Percentiles rank a stretch among this genome's conserved stretches.
phyloP scores from a whole-genome alignment of 805 yeast species.

The Saturnispora zaruensis region DNA sequence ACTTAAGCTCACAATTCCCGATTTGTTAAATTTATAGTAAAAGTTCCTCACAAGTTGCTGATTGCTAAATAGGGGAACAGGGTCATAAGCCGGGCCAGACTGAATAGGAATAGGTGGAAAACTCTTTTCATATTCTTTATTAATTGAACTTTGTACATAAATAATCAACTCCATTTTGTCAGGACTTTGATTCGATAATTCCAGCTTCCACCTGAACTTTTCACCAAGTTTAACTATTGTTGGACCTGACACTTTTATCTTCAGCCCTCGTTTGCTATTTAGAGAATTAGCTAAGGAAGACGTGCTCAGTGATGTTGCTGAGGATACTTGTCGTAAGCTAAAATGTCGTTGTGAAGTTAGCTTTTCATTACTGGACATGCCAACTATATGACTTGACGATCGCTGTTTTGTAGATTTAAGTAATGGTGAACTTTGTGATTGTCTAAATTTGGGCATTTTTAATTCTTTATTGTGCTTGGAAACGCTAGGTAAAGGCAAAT shows the following conservation, averaged over 20 bases:
- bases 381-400: constrained; percentile 1
- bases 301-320: constrained; percentile 16
- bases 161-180: constrained; percentile 45
- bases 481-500: background rate
- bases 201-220: constrained; percentile 53
- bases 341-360: constrained; percentile 7
- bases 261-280: constrained; percentile 26
- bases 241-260: constrained; percentile 54
- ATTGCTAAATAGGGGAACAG: constrained; percentile 25
- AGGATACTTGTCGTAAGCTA: constrained; percentile 16
- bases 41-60: constrained; percentile 22
- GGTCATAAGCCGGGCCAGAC: constrained; percentile 18
- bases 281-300: background rate
- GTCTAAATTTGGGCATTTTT: constrained; percentile 2
- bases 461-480: background rate
- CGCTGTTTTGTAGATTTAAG: constrained; percentile 2
- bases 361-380: background rate
- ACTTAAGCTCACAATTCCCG: constrained; percentile 54
- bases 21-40: constrained; percentile 33
- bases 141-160: constrained; percentile 32
- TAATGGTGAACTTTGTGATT: constrained; percentile 5
- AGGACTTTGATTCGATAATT: constrained; percentile 53
- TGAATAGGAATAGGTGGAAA: constrained; percentile 30
- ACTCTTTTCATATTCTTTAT: constrained; percentile 29
- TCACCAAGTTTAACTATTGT: constrained; percentile 53